Evolutionary conservation across 805 yeast species (phyloP), one percentile per base, ranked within the genome.

Genomic region (Candida parachauliodes): DNA sequence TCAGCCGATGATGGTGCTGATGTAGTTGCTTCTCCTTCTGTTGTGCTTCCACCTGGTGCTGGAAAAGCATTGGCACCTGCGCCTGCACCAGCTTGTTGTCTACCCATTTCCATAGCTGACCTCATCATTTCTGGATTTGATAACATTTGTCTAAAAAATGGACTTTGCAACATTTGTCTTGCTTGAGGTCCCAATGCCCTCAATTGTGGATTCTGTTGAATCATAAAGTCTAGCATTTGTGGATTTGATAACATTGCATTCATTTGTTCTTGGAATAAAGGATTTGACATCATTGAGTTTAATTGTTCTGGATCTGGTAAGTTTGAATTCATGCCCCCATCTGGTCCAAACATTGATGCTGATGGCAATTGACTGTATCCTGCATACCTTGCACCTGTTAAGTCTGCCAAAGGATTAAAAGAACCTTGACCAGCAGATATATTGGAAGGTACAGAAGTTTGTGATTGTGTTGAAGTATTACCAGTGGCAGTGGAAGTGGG

Each of bases 321-420:
- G 32, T 75, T 77, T 10, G 50, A 47, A 29, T 81, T 81, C 86
- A 83, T 77, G 12, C 97, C 98, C 28, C 95, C 95, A 59, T 89
- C 97, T 19, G 96, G 89, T 1, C 96, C 96, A 65, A 91, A 88
- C 83, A 87, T 76, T 32, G 81, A 77, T 1, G 88, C 87, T 3
- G 85, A 74, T 4, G 98, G 98, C 60, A 93, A 70, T 51, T 88
- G 89, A 6, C 88, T 76, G 50, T 79, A 81, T 1, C 98, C 98
- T 2, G 98, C 97, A 54, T 88, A 93, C 38, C 97, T 77, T 2
- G 98, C 98, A 34, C 96, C 91, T 0, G 98, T 91, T 46, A 91
- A 70, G 46, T 84, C 96, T 8, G 95, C 89, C 52, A 93, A 71
- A 25, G 96, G 95, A 60, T 93, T 88, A 60, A 83, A 86, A 0